A percentile compares a stretch with the other conserved stretches of the same genome.
phyloP scores from a whole-genome alignment of 2,329 filamentous ascomycete species.

The Fusarium staphyleae region DNA sequence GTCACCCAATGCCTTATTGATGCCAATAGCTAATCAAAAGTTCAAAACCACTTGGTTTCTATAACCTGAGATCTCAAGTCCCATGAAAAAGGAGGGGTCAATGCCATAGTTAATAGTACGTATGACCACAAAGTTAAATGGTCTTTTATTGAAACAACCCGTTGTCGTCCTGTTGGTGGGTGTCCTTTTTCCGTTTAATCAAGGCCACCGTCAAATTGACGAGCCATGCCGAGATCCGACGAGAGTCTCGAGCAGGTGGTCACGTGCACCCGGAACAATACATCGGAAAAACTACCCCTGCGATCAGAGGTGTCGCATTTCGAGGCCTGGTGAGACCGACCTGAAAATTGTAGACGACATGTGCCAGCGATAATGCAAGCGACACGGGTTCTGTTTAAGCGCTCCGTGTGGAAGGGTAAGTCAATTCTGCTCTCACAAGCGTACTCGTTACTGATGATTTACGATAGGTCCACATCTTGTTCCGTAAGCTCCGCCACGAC shows the following conservation, averaged over 20 bases:
- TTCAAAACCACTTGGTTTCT: slow-evolving; percentile 3
- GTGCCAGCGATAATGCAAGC: slow-evolving; percentile 65
- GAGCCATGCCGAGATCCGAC: slow-evolving; percentile 19
- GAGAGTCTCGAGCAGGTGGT: background rate
- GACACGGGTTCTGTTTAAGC: slow-evolving; percentile 71
- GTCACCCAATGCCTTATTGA: too few relatives aligned
- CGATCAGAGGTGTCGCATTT: slow-evolving; percentile 18
- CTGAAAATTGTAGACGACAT: slow-evolving; percentile 38
- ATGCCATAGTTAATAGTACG: slow-evolving; percentile 7
- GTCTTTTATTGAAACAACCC: slow-evolving; percentile 21
- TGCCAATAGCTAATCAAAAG: background rate
- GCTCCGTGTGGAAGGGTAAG: slow-evolving; percentile 89
- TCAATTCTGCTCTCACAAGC: background rate
- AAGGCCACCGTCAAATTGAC: slow-evolving; percentile 15
- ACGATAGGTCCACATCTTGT: slow-evolving; percentile 59
- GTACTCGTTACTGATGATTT: slow-evolving; percentile 31
- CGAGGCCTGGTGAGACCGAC: slow-evolving; percentile 26
- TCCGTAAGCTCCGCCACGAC: slow-evolving; percentile 51
- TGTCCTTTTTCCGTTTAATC: slow-evolving; percentile 21
- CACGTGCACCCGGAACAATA: slow-evolving; percentile 31
- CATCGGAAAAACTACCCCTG: slow-evolving; percentile 26
- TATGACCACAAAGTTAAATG: slow-evolving; percentile 4
- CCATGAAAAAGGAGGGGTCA: background rate
- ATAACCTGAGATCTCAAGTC: background rate
- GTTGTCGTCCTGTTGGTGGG: slow-evolving; percentile 28